Evolutionary conservation across 371 early-diverging fungal species (phyloP), one percentile per base, ranked within the genome.

Genomic region (Chytridium lagenaria): DNA sequence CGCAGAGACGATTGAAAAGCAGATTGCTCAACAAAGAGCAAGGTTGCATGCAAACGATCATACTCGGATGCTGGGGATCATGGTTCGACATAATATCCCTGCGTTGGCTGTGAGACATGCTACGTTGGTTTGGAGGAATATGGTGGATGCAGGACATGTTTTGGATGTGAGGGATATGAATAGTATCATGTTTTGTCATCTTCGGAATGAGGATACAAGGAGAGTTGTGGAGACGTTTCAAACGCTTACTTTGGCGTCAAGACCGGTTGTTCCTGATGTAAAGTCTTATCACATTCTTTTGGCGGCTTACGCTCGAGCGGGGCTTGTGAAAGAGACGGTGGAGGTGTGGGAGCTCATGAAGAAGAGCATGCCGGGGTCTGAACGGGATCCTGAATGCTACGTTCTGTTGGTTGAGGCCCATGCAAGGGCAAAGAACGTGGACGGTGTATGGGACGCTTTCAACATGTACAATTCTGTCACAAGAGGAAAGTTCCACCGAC

Each of bases 81-180:
- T 63, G 26, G 37, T 37, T 16, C 30, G 63, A 3, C 63, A 37
- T 37, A 2, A 10, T 2, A 63, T 36, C 36, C 30, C 37, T 2
- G 37, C 34, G 7, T 23, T 63, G 34, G 63, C 36, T 2, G 63
- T 36, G 10, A 31, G 63, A 16, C 36, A 36, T 30, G 63, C 63
- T 15, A 36, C 7, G 63, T 12, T 63, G 63, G 63, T 63, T 3
- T 30, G 37, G 63, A 19, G 7, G 26, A 63, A 63, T 30, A 63
- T 63, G 63, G 31, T 3, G 19, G 3, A 37, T 2, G 63, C 3
- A 5, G 63, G 63, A 12, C 36, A 31, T 37, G 63, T 7, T 7
- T 36, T 37, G 10, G 63, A 63, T 30, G 19, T 63, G 3, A 63
- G 63, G 63, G 63, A 63, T 36, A 3, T 63, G 30, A 63, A 63